Evolutionary conservation across 805 yeast genomes (phyloP).

Genomic region (Candida ficus): DNA sequence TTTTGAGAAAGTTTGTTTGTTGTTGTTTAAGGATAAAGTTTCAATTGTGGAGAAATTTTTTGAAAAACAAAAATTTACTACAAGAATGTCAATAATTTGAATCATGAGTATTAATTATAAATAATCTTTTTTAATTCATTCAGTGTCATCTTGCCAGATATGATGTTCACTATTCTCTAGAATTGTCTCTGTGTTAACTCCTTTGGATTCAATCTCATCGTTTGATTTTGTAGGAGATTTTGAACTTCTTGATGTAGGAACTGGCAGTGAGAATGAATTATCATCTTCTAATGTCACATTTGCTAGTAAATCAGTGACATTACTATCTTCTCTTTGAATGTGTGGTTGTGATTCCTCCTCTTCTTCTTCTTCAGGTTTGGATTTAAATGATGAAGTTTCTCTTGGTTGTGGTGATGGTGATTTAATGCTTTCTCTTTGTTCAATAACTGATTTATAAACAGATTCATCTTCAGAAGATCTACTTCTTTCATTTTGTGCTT

Average conservation of each 20-base stretch:
- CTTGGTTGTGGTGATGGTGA: background rate
- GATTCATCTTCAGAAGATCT: background rate
- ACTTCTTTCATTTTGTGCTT: conserved; percentile 1
- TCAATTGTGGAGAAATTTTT: no score
- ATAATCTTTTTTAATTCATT: no score
- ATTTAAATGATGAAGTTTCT: no score
- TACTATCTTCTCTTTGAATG: no score
- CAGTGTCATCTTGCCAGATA: no score
- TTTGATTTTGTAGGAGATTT: conserved; percentile 6
- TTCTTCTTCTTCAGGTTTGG: background rate
- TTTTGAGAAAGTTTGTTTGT: background rate
- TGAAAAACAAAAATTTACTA: no score
- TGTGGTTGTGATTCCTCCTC: no score
- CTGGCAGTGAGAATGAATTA: conserved; percentile 50
- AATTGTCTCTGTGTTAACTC: background rate
- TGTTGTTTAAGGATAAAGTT: background rate
- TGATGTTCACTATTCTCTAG: background rate
- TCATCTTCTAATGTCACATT: conserved; percentile 25
- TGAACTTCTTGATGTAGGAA: conserved; percentile 24
- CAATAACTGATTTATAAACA: background rate
- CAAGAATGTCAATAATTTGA: no score
- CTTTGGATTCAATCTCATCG: no score
- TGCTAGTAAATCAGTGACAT: conserved; percentile 5
- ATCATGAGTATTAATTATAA: no score
- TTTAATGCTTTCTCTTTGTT: no score